Evolutionary conservation across 257 asterid species (phyloP).

Genomic region (Solanum verrucosum): DNA sequence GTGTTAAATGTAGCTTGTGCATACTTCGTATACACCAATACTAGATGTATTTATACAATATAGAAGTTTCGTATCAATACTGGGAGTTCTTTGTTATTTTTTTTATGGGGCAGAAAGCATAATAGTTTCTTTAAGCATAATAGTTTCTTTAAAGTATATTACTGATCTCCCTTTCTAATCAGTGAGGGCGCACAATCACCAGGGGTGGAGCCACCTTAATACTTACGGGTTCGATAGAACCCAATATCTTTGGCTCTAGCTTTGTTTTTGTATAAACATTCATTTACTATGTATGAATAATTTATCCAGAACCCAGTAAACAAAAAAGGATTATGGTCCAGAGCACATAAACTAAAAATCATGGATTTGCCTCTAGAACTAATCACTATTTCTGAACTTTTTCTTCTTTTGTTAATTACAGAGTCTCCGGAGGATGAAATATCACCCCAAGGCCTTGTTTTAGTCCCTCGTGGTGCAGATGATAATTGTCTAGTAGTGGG

Average conservation of each 20-base stretch:
- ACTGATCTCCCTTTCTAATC: neutral
- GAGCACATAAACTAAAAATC: neutral
- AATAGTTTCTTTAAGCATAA: neutral
- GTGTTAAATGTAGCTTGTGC: neutral
- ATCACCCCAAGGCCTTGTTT: conserved; percentile 86
- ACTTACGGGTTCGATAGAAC: neutral
- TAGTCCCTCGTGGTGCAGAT: conserved; percentile 69
- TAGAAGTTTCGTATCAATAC: neutral
- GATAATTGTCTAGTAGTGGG: conserved; percentile 62
- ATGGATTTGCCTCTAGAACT: neutral
- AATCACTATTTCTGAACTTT: neutral
- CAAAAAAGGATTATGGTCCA: neutral
- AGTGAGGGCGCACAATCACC: neutral
- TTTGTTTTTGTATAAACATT: neutral
- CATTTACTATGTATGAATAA: neutral
- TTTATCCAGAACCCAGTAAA: neutral
- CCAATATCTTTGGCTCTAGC: neutral
- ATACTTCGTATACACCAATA: neutral
- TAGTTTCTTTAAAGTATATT: neutral
- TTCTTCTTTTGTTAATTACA: conserved; percentile 14
- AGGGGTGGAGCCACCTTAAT: neutral
- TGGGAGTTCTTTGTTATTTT: neutral
- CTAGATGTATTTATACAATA: neutral
- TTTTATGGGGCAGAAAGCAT: neutral
- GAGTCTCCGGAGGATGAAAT: conserved; percentile 82